phyloP scores from a whole-genome alignment of 2,329 filamentous ascomycete species.

The Exophiala alcalophila region DNA sequence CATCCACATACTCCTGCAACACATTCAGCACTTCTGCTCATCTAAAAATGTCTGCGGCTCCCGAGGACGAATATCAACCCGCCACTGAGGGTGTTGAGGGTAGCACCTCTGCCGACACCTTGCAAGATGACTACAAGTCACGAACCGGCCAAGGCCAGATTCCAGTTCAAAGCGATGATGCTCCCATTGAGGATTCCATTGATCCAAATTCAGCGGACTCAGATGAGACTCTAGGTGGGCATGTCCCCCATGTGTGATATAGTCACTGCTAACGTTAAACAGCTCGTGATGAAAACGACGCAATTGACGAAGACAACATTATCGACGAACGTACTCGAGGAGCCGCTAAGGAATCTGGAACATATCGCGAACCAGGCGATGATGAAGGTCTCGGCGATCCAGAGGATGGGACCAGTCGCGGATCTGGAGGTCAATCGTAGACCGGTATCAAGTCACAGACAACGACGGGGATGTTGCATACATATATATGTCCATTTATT shows the following conservation, averaged over 20 bases:
- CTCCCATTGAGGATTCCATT: slow-evolving; percentile 46
- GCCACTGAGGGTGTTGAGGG: slow-evolving; percentile 16
- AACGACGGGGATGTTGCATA: not conserved
- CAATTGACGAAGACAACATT: slow-evolving; percentile 50
- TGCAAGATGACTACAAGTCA: slow-evolving; percentile 47
- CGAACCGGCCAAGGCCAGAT: slow-evolving; percentile 48
- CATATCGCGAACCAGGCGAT: slow-evolving; percentile 52
- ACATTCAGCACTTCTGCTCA: not conserved
- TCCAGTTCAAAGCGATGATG: slow-evolving; percentile 48
- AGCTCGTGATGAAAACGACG: slow-evolving; percentile 46
- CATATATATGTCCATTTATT: not conserved
- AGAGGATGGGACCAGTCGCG: slow-evolving; percentile 21
- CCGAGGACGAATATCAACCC: slow-evolving; percentile 20
- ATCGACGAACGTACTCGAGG: slow-evolving; percentile 48
- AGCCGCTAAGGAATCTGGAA: slow-evolving; percentile 44
- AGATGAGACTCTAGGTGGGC: slow-evolving; percentile 47
- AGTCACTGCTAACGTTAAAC: not conserved
- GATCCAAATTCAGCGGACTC: slow-evolving; percentile 46
- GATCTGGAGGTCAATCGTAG: slow-evolving; percentile 11
- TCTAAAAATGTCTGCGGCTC: slow-evolving; percentile 22
- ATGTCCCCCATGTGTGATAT: not conserved
- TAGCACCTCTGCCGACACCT: slow-evolving; percentile 18
- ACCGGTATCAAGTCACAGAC: too few relatives aligned
- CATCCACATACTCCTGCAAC: too few relatives aligned
- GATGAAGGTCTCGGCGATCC: slow-evolving; percentile 46